Evolutionary conservation across 257 asterid species (phyloP).

Genomic region (Jasminum sambac): DNA sequence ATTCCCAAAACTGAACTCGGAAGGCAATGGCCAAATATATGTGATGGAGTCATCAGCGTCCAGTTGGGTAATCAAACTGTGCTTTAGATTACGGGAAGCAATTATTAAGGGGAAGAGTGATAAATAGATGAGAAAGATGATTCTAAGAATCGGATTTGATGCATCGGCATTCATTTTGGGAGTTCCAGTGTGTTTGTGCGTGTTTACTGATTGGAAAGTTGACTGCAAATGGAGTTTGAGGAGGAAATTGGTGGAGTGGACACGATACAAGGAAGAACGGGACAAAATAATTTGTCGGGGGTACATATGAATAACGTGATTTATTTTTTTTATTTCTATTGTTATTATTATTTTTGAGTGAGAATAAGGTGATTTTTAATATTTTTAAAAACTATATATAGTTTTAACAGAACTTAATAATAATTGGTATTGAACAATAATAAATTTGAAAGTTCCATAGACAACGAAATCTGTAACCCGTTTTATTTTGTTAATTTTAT

Average conservation of each 20-base stretch:
- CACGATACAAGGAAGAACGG: background rate
- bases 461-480: no score
- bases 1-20: constrained; percentile 67
- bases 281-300: background rate
- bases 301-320: background rate
- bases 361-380: no score
- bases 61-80: constrained; percentile 25
- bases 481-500: no score
- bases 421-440: no score
- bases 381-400: no score
- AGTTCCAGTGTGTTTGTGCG: background rate
- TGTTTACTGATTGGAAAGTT: background rate
- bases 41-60: constrained; percentile 43
- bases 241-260: background rate
- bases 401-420: no score
- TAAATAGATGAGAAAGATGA: constrained; percentile 10
- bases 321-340: no score
- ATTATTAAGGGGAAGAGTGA: constrained; percentile 24
- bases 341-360: no score
- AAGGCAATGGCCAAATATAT: constrained; percentile 84
- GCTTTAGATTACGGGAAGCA: constrained; percentile 42
- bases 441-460: no score
- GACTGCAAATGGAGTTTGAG: background rate
- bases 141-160: background rate
- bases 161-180: constrained; percentile 3